Base-by-base conservation (phyloP, 805 yeast genomes). In the Ogataea pignaliae region DNA sequence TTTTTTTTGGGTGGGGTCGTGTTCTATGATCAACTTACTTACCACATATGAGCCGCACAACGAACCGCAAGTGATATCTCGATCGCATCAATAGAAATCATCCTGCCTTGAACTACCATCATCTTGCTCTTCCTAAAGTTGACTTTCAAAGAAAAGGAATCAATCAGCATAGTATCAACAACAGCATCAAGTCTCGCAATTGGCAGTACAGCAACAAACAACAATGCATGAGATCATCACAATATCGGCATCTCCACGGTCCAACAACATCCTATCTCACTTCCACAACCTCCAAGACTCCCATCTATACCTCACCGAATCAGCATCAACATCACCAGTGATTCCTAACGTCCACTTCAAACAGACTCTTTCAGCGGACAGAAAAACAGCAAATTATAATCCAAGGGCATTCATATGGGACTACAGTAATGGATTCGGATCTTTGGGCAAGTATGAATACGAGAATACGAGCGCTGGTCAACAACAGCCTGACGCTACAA, bases 351-450 rank as follows among this genome's bases (percentile, higher is more conserved):
- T 81, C 3, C 72, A 72, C 47, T 70, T 81, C 49, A 65, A 70
- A 34, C 66, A 75, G 5, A 71, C 72, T 1, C 52, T 66, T 1
- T 64, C 68, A 31, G 44, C 50, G 2, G 48, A 69, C 36, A 62
- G 70, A 9, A 73, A 73, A 41, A 63, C 77, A 0, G 74, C 76
- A 0, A 76, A 80, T n/a, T 88, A 79, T 58, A 72, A 83, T n/a
- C 98, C 99, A 1, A 66, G 98, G 43, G 78, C 86, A 0, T 55
- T 88, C 31, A 55, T 88, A n/a, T 88, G 90, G 83, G 98, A 93
- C 49, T 74, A 81, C 37, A 68, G 73, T 16, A 83, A 85, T 39
- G 96, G 96, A 0, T 76, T 73, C 56, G 97, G 97, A 0, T 68
- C 88, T 0, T 61, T 87, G 37, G 75, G 78, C 2, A 72, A 70